Base-by-base conservation (phyloP, 2,329 filamentous ascomycete species). In the Neonectria coccinea region DNA sequence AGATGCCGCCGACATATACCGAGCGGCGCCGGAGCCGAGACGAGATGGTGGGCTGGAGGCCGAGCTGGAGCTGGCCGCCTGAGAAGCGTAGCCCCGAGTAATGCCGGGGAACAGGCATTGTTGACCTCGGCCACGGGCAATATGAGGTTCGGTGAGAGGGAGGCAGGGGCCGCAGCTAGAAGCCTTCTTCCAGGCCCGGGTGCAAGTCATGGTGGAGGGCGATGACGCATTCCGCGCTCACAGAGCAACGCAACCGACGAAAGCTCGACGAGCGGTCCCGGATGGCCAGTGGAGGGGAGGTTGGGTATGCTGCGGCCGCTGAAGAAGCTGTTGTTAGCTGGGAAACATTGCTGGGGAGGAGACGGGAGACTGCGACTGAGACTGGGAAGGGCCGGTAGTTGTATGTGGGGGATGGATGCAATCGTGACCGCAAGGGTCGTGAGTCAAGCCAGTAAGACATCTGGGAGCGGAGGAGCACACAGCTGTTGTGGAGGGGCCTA, bases 121-220 rank as follows among this genome's bases (percentile, higher is more conserved):
- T n/a, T 64, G 42, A 22, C 57, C 22, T 50, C 33, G 56, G 22
- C 10, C 16, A 3, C n/a, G 20, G 10, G 31, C 10, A 31, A 68
- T 42, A 39, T 45, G 65, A 31, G 59, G 22, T 25, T 67, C 54
- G 12, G 52, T 52, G 47, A 52, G n/a, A 20, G 65, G 64, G 2
- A 71, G 36, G 39, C 62, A 74, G 47, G 71, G 66, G 58, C 72
- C 68, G 67, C 71, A 74, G 55, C 72, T 68, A 53, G 67, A 70
- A n/a, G 70, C 79, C 74, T 78, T 81, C 69, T 79, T 82, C 77
- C 76, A 79, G 68, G 77, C 75, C 70, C 60, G 72, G 74, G 74
- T 76, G 76, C 79, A 76, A 67, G 75, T 80, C 83, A 84, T 84
- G 70, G 44, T 62, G 70, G 70, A 51, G 64, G 59, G 66, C 48